Conservation (phyloP, 2,329 filamentous ascomycete genomes). For the Nemania bipapillata region DNA sequence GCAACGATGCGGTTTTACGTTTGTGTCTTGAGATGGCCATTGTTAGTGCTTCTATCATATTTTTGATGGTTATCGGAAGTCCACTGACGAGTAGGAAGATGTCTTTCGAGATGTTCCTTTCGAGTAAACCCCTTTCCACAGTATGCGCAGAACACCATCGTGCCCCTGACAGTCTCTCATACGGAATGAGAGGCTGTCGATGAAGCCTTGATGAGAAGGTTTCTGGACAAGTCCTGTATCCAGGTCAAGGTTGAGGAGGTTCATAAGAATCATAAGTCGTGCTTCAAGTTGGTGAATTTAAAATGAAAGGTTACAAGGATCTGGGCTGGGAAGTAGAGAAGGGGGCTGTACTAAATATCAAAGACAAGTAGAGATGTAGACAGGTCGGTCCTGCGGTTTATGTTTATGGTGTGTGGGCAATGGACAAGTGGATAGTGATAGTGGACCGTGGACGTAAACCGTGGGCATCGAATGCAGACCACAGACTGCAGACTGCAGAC, state of each 20-base stretch:
- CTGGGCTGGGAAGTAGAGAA: neutral
- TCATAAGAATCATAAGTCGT: neutral
- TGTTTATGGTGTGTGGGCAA: neutral
- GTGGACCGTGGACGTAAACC: neutral
- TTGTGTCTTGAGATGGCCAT: conserved; percentile 57
- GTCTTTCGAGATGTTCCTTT: conserved; percentile 67
- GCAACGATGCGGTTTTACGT: conserved; percentile 65
- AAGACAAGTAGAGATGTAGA: conserved; percentile 34
- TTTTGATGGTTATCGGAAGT: neutral
- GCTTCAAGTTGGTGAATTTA: neutral
- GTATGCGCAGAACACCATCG: conserved; percentile 62
- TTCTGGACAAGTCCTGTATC: neutral
- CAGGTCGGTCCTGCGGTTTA: neutral
- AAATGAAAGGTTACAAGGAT: conserved; percentile 21
- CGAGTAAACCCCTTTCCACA: conserved; percentile 66
- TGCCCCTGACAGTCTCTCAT: conserved; percentile 24
- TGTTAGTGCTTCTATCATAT: conserved; percentile 32
- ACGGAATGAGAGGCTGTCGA: neutral
- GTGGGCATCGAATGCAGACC: no score
- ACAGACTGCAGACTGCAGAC: no score
- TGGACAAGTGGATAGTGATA: neutral
- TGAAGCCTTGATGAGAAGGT: neutral
- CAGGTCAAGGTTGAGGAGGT: neutral
- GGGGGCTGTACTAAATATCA: no score
- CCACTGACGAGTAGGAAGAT: conserved; percentile 63